A percentile compares a stretch with the other conserved stretches of the same genome.
Conservation (phyloP, 257 asterid species). For the Misopates orontium region DNA sequence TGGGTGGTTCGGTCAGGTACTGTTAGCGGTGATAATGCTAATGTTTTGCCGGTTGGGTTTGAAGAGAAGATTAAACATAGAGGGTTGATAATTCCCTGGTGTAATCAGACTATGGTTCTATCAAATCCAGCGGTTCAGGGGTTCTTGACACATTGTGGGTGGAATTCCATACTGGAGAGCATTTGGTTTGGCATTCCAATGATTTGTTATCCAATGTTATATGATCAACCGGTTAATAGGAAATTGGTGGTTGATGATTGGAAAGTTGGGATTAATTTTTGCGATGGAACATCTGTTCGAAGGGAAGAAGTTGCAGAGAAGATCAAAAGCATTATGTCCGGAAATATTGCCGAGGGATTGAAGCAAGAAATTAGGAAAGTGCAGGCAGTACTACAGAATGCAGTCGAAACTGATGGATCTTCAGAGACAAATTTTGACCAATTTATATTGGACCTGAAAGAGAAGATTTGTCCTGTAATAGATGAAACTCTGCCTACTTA, state of each 20-base stretch:
- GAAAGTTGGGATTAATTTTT: slow-evolving; percentile 26
- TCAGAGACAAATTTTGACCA: slow-evolving; percentile 11
- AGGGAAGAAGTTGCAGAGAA: slow-evolving; percentile 22
- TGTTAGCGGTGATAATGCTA: slow-evolving; percentile 32
- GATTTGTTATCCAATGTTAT: slow-evolving; percentile 31
- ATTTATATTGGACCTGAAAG: slow-evolving; percentile 1
- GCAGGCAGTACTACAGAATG: not conserved
- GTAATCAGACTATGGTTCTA: slow-evolving; percentile 35
- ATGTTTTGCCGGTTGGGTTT: slow-evolving; percentile 32
- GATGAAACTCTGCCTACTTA: too few species aligned
- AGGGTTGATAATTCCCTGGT: slow-evolving; percentile 47
- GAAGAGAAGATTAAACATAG: slow-evolving; percentile 23
- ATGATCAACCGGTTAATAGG: slow-evolving; percentile 30
- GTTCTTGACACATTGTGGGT: slow-evolving; percentile 48
- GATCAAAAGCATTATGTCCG: slow-evolving; percentile 18
- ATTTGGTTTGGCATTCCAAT: slow-evolving; percentile 44
- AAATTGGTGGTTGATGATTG: slow-evolving; percentile 36
- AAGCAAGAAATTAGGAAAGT: slow-evolving; percentile 11
- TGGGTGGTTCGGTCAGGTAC: slow-evolving; percentile 47
- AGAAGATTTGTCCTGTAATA: slow-evolving; percentile 24
- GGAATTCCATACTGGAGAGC: slow-evolving; percentile 49
- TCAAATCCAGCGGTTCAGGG: slow-evolving; percentile 42
- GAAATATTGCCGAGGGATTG: not conserved
- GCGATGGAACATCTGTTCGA: not conserved
- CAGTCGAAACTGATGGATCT: slow-evolving; percentile 12